Evolutionary conservation across 345 rosid species (phyloP).

Genomic region (Corchorus olitorius): DNA sequence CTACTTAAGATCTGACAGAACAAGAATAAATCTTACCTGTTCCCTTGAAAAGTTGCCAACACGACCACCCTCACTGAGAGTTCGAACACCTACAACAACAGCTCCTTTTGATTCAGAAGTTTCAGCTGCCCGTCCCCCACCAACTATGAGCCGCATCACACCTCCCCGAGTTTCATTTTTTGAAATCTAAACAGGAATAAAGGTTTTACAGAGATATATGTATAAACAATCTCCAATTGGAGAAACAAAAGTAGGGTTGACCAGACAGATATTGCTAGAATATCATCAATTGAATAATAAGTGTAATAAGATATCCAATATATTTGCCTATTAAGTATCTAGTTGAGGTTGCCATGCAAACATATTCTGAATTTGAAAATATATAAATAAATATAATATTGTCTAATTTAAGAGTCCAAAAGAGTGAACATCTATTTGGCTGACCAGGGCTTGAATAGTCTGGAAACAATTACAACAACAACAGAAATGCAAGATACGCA

Average conservation of each 20-base stretch:
- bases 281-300: neutral
- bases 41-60: slow-evolving; percentile 98
- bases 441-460: neutral
- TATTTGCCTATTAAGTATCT: neutral
- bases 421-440: neutral
- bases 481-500: neutral
- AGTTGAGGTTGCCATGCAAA: neutral
- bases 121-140: slow-evolving; percentile 98
- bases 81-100: slow-evolving; percentile 95
- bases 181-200: slow-evolving; percentile 53
- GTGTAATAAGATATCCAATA: neutral
- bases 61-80: slow-evolving; percentile 99
- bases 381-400: neutral
- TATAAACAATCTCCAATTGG: slow-evolving; percentile 4
- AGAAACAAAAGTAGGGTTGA: neutral
- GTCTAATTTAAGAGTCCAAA: neutral
- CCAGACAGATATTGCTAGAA: neutral
- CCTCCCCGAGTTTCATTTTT: slow-evolving; percentile 85
- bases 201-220: slow-evolving; percentile 7
- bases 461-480: neutral
- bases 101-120: slow-evolving; percentile 85
- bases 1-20: slow-evolving; percentile 11
- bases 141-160: slow-evolving; percentile 98
- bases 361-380: neutral
- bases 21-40: slow-evolving; percentile 51